Percentiles rank a stretch among this genome's conserved stretches.
These are phyloP conservation scores for Penicillium nordicum DNA, from an alignment of 2,329 filamentous ascomycete genomes.

Conservation along the genomic window DNA sequence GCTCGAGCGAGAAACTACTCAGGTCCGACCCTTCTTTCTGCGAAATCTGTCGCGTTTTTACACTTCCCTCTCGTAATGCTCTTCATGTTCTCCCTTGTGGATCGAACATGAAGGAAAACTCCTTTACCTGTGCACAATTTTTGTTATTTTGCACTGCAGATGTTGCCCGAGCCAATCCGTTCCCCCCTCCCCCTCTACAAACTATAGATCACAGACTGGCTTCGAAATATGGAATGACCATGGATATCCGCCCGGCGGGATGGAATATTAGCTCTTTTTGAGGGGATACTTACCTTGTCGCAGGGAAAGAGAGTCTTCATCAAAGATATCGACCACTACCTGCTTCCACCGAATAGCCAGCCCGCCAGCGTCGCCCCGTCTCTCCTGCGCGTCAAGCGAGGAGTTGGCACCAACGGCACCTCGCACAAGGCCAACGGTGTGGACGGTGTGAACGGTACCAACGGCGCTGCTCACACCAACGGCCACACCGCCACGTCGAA, in stretches of 20 bases:
- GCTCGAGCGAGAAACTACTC: conserved; percentile 67
- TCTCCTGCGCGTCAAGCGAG: conserved; percentile 58
- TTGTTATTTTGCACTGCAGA: conserved; percentile 7
- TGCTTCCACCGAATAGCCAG: conserved; percentile 70
- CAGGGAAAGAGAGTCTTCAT: conserved; percentile 92
- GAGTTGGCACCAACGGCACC: conserved; percentile 48
- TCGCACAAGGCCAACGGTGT: conserved; percentile 21
- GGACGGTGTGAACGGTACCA: conserved; percentile 21
- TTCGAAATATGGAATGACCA: neutral
- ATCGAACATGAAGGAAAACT: neutral
- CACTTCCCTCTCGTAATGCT: conserved; percentile 1
- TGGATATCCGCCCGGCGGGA: conserved; percentile 1
- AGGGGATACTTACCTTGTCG: conserved; percentile 42
- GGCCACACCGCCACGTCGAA: conserved; percentile 18
- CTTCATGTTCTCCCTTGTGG: neutral
- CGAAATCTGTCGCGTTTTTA: conserved; percentile 22
- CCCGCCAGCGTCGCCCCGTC: conserved; percentile 72
- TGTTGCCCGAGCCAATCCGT: neutral
- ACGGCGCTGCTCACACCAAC: conserved; percentile 16
- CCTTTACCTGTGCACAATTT: conserved; percentile 7
- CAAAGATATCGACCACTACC: conserved; percentile 95
- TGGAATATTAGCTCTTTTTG: conserved; percentile 6
- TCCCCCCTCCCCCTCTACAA: neutral
- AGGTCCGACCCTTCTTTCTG: conserved; percentile 57
- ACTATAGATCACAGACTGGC: neutral